These are phyloP conservation scores for Rhizopus stolonifer DNA, from an alignment of 371 early-diverging fungal genomes.

Conservation along the genomic window DNA sequence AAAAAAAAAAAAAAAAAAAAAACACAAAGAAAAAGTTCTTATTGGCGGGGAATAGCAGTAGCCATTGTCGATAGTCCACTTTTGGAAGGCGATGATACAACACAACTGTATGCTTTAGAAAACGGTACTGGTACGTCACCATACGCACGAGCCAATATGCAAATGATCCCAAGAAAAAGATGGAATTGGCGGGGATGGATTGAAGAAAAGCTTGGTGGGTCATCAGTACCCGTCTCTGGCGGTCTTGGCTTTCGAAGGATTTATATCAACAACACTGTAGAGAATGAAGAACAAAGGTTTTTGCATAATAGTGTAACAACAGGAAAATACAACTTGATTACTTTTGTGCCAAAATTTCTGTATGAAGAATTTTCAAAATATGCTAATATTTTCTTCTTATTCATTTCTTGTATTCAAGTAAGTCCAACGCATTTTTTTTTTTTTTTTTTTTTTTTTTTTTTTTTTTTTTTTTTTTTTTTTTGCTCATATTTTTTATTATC, in stretches of 20 bases:
- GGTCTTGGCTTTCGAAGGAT: slow-evolving; percentile 69
- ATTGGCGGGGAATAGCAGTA: too few species aligned
- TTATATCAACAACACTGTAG: slow-evolving; percentile 76
- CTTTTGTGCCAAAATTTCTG: slow-evolving; percentile 90
- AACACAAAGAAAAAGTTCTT: neutral
- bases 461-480: too few species aligned
- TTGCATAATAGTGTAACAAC: slow-evolving; percentile 82
- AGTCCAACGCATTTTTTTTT: neutral
- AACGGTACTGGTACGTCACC: slow-evolving; percentile 14
- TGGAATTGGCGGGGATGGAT: slow-evolving; percentile 4
- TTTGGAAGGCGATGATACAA: slow-evolving; percentile 9
- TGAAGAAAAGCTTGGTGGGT: slow-evolving; percentile 19
- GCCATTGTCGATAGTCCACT: slow-evolving; percentile 2
- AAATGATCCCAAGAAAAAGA: slow-evolving; percentile 11
- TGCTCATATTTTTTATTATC: too few species aligned
- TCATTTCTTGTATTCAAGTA: slow-evolving; percentile 85
- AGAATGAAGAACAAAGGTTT: slow-evolving; percentile 74
- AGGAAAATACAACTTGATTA: slow-evolving; percentile 84
- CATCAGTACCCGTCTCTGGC: slow-evolving; percentile 15
- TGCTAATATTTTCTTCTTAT: slow-evolving; percentile 94
- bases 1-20: neutral
- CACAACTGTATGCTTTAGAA: neutral
- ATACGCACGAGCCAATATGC: slow-evolving; percentile 27
- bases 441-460: neutral
- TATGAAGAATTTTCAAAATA: slow-evolving; percentile 93